Evolutionary conservation across 139 green algal species (phyloP), one percentile per base, ranked within the genome.

Genomic region (Astrephomene gubernaculifera): DNA sequence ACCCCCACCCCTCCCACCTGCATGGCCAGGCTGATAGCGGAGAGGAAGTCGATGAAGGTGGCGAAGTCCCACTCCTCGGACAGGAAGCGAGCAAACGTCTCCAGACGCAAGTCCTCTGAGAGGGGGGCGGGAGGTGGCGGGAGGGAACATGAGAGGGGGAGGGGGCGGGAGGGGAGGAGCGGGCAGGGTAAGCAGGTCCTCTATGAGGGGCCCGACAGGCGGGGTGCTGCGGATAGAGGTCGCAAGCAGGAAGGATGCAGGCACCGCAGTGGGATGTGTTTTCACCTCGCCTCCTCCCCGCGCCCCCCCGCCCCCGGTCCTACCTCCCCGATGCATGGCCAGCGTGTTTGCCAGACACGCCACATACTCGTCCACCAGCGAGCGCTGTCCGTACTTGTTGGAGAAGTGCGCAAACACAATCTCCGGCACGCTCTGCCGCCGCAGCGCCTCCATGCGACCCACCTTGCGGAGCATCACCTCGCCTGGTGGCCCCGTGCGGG

Each of bases 361-460:
- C 36, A 87, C 87, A 63, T 90, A 90, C 86, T 92, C 89, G 85
- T 90, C 89, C 33, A 90, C 86, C 38, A 92, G 72, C 2, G 72
- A 79, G 19, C 87, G 87, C 83, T 91, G 87, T 33, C 87, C 87
- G 72, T 85, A 92, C 88, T 93, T 93, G 86, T 93, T 90, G 71
- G 82, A 76, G 79, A 93, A 93, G 84, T 90, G 90, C n/a, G 81
- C 86, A 53, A 93, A 93, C 27, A 90, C 87, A 24, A 93, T 84
- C 74, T 93, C 90, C 4, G 90, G 90, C 65, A 93, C 83, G 14
- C 49, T 87, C 82, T 88, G 84, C 63, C 89, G 90, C 64, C 86
- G 86, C 31, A 90, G 73, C 25, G 83, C 85, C 71, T 90, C 86
- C 31, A 71, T 74, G 8, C 69, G 78, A 0, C 86, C 86, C 69